These are phyloP conservation scores for Lathyrus sativus DNA, from an alignment of 306 rosid species.

Conservation along the genomic window DNA sequence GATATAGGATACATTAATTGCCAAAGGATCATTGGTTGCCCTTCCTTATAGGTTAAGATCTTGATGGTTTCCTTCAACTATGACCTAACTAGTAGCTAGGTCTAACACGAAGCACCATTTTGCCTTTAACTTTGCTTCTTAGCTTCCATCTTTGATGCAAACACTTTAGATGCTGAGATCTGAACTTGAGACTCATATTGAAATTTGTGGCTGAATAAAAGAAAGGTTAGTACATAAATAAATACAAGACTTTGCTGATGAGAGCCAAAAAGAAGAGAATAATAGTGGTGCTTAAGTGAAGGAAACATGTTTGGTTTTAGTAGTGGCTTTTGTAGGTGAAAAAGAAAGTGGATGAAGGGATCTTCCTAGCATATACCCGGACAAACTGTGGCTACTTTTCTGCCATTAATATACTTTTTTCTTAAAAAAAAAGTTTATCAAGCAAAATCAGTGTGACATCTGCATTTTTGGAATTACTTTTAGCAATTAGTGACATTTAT, in stretches of 20 bases:
- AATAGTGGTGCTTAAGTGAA: slow-evolving; percentile 24
- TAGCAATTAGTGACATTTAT: no score
- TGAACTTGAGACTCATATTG: slow-evolving; percentile 14
- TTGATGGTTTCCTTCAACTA: slow-evolving; percentile 23
- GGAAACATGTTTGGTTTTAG: slow-evolving; percentile 18
- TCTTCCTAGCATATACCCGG: slow-evolving; percentile 22
- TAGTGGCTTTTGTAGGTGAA: slow-evolving; percentile 23
- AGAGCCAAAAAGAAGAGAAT: slow-evolving; percentile 6
- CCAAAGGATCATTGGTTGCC: slow-evolving; percentile 26
- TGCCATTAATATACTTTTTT: slow-evolving; percentile 1
- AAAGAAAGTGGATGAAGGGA: background rate
- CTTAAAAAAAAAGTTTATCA: background rate
- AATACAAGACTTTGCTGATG: background rate
- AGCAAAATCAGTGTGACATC: background rate
- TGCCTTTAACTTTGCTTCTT: background rate
- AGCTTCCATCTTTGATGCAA: slow-evolving; percentile 8
- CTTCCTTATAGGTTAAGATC: slow-evolving; percentile 16
- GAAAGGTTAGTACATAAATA: background rate
- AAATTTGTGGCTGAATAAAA: background rate
- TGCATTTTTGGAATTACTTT: background rate
- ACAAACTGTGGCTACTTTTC: background rate
- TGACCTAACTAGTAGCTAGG: slow-evolving; percentile 14
- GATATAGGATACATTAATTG: background rate
- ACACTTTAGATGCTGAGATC: background rate
- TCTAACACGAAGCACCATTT: background rate